Evolutionary conservation across 2,329 filamentous ascomycete genomes (phyloP), one percentile per base, ranked within the genome.

Genomic region (Amphichorda felina): DNA sequence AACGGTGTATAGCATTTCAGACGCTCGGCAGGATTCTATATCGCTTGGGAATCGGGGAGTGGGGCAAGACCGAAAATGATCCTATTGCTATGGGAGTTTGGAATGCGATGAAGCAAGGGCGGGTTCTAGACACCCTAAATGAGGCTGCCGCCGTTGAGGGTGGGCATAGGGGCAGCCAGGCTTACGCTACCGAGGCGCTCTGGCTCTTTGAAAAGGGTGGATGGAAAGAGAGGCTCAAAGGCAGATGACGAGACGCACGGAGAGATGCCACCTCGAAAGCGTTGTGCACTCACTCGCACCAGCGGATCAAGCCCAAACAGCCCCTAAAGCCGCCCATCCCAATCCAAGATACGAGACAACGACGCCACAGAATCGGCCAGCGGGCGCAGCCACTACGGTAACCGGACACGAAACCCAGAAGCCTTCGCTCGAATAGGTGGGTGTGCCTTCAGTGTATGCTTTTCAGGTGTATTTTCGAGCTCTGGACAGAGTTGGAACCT

Each of bases 1-100:
- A 98, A 62, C 66, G 89, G 9, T 95, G 91, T 50, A 72, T 96
- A 41, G 86, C 91, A 0, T 95, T 86, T 57, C 89, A 94, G 58
- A 89, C 88, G 0, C 64, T 96, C 1, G 91, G 91, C 0, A 70
- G 91, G 15, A 72, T 96, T 5, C 57, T 96, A 13, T 96, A 83
- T 53, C 68, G 88, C 8, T 64, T 98, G 0, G 89, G 91, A 0
- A 72, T 68, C 33, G 87, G 75, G 2, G 71, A 78, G 40, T 80
- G 71, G 65, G 75, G 85, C 2, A 75, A 77, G 39, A 58, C 54
- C 5, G 57, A 56, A 25, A 62, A 78, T 39, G 66, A 72, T 28
- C 68, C 70, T 16, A 61, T 88, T 38, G 79, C 82, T 11, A 75
- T 79, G 52, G 88, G 86, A 1, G 57, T 96, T n/a, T 96, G 89